Evolutionary conservation across 1,284 basidiomycete species (phyloP).

Genomic region (Lentinula novae-zelandiae): DNA sequence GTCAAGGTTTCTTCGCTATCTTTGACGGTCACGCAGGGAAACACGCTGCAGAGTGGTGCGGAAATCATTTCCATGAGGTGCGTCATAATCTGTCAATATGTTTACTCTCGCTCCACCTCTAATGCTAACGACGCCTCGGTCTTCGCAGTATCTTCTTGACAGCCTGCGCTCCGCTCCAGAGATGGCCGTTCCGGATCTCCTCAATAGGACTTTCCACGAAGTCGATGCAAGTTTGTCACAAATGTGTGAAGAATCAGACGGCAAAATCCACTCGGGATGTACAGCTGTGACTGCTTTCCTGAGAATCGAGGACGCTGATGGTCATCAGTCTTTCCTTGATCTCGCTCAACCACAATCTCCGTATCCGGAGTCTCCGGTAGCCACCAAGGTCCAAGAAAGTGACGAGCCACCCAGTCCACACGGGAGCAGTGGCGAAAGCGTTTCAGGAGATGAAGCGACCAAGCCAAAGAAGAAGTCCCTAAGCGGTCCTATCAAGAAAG

Average conservation of each 20-base stretch:
- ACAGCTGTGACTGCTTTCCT: conserved; percentile 98
- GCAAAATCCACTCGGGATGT: conserved; percentile 94
- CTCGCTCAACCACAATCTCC: conserved; percentile 24
- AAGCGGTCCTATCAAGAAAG: conserved; percentile 51
- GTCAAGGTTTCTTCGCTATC: conserved; percentile 97
- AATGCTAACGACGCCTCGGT: conserved; percentile 2
- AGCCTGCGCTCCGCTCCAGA: conserved; percentile 46
- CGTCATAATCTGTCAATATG: conserved; percentile 18
- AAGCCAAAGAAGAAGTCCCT: conserved; percentile 38
- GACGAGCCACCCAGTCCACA: conserved; percentile 30
- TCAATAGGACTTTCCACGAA: conserved; percentile 91
- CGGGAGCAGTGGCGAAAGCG: conserved; percentile 29
- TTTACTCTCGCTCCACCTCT: neutral
- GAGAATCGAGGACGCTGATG: conserved; percentile 82
- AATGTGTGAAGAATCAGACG: conserved; percentile 79
- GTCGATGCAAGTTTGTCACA: conserved; percentile 83
- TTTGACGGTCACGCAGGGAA: conserved; percentile 99
- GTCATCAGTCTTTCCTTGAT: conserved; percentile 61
- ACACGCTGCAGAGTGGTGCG: conserved; percentile 99
- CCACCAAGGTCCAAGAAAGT: conserved; percentile 25
- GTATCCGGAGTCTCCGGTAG: conserved; percentile 28
- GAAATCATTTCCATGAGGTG: conserved; percentile 92
- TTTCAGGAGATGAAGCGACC: conserved; percentile 15
- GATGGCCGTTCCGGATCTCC: conserved; percentile 78
- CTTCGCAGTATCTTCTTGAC: conserved; percentile 49